These are phyloP conservation scores for Heracleum sosnowskyi DNA, from an alignment of 129 eudicot genomes.

Conservation along the genomic window DNA sequence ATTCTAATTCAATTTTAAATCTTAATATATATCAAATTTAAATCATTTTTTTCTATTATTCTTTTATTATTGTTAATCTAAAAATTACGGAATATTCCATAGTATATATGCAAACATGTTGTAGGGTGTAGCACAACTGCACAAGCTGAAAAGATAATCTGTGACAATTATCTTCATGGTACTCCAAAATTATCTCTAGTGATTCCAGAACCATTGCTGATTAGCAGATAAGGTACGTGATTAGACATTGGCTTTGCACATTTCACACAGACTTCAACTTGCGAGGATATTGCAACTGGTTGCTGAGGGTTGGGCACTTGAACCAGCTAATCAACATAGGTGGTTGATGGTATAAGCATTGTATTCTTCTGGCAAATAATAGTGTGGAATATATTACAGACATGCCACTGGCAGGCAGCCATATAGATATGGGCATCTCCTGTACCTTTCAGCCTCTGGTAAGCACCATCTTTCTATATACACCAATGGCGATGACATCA, in stretches of 20 bases:
- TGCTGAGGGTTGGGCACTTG: neutral
- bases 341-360: slow-evolving; percentile 7
- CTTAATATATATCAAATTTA: no score
- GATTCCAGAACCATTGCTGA: neutral
- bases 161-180: neutral
- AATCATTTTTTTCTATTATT: no score
- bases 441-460: neutral
- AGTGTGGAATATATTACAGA: neutral
- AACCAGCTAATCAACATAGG: neutral
- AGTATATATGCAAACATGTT: neutral
- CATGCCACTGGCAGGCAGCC: neutral
- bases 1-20: no score
- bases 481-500: neutral
- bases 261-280: neutral
- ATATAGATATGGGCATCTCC: neutral
- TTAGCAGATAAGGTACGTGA: neutral
- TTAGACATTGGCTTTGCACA: neutral
- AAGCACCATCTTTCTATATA: neutral
- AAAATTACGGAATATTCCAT: no score
- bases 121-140: neutral
- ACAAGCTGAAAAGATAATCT: neutral
- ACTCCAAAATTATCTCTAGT: neutral
- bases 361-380: slow-evolving; percentile 7
- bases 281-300: neutral
- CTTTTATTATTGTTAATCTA: no score